Conservation (phyloP, 2,329 filamentous ascomycete genomes). For the Talaromyces sp. region DNA sequence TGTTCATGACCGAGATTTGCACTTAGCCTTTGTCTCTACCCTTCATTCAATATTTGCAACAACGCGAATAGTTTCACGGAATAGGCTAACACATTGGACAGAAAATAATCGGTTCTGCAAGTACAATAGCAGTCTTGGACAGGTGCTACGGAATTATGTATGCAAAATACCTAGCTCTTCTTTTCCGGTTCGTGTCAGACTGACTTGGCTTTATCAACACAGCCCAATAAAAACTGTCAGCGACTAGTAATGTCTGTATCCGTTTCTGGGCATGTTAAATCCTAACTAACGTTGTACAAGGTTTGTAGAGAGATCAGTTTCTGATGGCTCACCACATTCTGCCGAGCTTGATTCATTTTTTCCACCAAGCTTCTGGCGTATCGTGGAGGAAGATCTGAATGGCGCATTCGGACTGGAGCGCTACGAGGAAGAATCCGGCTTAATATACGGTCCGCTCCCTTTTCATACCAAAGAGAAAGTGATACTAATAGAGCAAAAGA, state of each 20-base stretch:
- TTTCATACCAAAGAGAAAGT: neutral
- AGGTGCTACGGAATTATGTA: slow-evolving; percentile 3
- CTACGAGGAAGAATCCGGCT: neutral
- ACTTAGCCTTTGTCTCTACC: neutral
- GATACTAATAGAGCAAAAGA: neutral
- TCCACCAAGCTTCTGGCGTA: slow-evolving; percentile 11
- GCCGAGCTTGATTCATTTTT: slow-evolving; percentile 7
- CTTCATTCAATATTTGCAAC: neutral
- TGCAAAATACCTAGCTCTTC: neutral
- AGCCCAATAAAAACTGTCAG: neutral
- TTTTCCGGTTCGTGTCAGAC: neutral
- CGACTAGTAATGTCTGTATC: slow-evolving; percentile 9
- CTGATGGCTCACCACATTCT: neutral
- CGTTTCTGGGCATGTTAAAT: neutral
- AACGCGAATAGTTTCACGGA: neutral
- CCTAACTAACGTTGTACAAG: neutral
- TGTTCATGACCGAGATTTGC: neutral
- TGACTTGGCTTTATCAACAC: neutral
- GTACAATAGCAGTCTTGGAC: neutral
- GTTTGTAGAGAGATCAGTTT: neutral
- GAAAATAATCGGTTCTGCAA: slow-evolving; percentile 1
- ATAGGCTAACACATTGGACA: neutral
- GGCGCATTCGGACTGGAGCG: slow-evolving; percentile 12
- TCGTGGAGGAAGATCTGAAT: slow-evolving; percentile 14
- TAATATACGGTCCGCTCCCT: neutral